These are phyloP conservation scores for Penicillium atrosanguineum DNA, from an alignment of 495 filamentous ascomycete genomes.

Conservation along the genomic window DNA sequence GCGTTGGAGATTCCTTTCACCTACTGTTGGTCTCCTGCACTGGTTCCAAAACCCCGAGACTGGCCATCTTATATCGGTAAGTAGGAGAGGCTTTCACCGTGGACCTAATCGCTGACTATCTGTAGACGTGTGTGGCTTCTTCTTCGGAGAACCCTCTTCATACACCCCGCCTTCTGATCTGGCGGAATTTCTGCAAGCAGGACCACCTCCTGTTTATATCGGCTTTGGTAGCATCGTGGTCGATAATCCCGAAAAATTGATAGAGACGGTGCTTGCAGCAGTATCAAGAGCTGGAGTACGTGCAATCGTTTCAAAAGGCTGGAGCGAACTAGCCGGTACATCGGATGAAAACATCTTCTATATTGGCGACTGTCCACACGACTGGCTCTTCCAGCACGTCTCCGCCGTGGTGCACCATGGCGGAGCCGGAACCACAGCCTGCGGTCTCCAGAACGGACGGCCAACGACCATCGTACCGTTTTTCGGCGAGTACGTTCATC, in stretches of 20 bases:
- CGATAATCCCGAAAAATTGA: slow-evolving; percentile 56
- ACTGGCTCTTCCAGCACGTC: slow-evolving; percentile 65
- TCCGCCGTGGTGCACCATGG: slow-evolving; percentile 63
- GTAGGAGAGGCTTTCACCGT: not conserved
- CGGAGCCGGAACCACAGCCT: slow-evolving; percentile 65
- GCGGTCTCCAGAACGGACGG: slow-evolving; percentile 54
- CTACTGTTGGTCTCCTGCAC: slow-evolving; percentile 62
- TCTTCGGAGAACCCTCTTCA: slow-evolving; percentile 50
- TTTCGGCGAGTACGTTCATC: slow-evolving; percentile 55
- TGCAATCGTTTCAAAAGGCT: slow-evolving; percentile 62
- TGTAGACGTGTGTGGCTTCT: slow-evolving; percentile 58
- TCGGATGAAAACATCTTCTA: slow-evolving; percentile 50
- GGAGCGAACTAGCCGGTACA: slow-evolving; percentile 57
- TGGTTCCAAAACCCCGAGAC: slow-evolving; percentile 61
- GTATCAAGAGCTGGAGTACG: slow-evolving; percentile 48
- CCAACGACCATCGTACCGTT: slow-evolving; percentile 64
- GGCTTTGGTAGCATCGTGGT: slow-evolving; percentile 69
- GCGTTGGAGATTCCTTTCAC: slow-evolving; percentile 58
- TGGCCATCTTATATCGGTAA: slow-evolving; percentile 57
- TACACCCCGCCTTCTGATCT: slow-evolving; percentile 55
- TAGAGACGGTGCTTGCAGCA: slow-evolving; percentile 52
- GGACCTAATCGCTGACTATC: not conserved
- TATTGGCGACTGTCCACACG: slow-evolving; percentile 61
- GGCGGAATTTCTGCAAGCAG: slow-evolving; percentile 49
- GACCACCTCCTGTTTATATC: slow-evolving; percentile 60